Evolutionary conservation across 192 early-diverging fungal genomes (phyloP), one percentile per base, ranked within the genome.

Genomic region (Mycoemilia scoparia): DNA sequence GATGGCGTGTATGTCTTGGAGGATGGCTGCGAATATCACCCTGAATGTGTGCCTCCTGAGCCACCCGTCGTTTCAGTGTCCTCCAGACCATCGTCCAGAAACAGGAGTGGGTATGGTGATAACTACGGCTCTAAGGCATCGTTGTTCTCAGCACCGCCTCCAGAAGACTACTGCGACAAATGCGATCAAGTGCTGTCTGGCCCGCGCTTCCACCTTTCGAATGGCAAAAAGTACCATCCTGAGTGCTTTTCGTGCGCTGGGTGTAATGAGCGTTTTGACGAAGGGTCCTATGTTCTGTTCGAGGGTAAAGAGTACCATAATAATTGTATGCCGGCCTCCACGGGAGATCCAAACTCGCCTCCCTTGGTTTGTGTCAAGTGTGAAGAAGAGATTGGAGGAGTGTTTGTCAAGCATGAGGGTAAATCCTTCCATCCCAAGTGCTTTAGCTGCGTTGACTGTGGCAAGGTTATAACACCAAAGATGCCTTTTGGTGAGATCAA

Each of bases 401-500:
- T 54, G 41, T 60, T 60, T 22, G 38, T 60, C 8, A 51, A 47
- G 20, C 54, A 60, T 33, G 48, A 50, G 36, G 41, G 47, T 16
- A 34, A 34, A 1, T 49, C 51, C 4, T 66, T 51, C 36, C 64
- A 66, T 36, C 57, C 64, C 0, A 26, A 49, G 6, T 66, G 64
- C 45, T 66, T 66, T 38, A 49, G 45, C 21, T 66, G 64, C 41
- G 23, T 34, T 7, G 54, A 55, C 34, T 66, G 64, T 29, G 38
- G 33, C 2, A 37, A 40, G 14, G 57, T 50, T 3, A 60, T 66
- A 29, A 60, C 64, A 1, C 64, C 64, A 0, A 50, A 54, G 2
- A 66, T 66, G 63, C 63, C 64, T 9, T 66, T 60, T 51, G 64
- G 57, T 28, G 64, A 66, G 26, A 44, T 60, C 10, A n/a, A n/a